A percentile compares a stretch with the other conserved stretches of the same genome.
Conservation (phyloP, 208 protist genomes). For the Trypanosoma platydactyli region DNA sequence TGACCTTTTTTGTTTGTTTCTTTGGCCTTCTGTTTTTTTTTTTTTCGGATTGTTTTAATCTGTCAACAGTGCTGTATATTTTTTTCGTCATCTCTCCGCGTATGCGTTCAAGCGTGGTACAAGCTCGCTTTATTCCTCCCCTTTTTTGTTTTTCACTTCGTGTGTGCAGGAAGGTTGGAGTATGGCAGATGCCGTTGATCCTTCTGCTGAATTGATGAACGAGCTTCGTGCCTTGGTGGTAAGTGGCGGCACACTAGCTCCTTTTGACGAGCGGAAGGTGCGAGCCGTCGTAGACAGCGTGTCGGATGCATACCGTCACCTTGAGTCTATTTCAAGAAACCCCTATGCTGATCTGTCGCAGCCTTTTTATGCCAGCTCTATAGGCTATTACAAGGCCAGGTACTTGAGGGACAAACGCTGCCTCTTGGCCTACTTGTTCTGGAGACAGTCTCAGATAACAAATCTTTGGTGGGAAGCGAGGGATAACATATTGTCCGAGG, state of each 20-base stretch:
- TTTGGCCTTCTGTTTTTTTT: neutral
- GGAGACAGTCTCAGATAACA: constrained; percentile 63
- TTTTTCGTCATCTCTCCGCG: no score
- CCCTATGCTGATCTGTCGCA: constrained; percentile 69
- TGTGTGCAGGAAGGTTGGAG: neutral
- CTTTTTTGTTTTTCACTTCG: constrained; percentile 36
- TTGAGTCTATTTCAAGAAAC: constrained; percentile 58
- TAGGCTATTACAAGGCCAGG: constrained; percentile 72
- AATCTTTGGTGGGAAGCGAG: constrained; percentile 74
- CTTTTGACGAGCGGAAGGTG: constrained; percentile 73
- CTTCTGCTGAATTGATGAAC: constrained; percentile 73
- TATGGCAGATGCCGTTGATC: constrained; percentile 43
- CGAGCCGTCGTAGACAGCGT: constrained; percentile 60
- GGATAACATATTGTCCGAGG: constrained; percentile 60
- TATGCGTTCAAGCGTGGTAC: no score
- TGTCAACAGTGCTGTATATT: no score
- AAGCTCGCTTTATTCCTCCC: neutral
- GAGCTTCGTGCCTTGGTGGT: constrained; percentile 79
- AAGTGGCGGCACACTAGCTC: constrained; percentile 53
- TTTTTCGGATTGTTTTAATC: neutral
- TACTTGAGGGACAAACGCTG: constrained; percentile 83
- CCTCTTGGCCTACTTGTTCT: constrained; percentile 72
- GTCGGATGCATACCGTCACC: constrained; percentile 50
- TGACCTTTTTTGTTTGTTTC: constrained; percentile 5
- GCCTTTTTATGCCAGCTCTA: constrained; percentile 77